Conservation (phyloP, 148 eudicot genomes). For the Fallopia convolvulus region DNA sequence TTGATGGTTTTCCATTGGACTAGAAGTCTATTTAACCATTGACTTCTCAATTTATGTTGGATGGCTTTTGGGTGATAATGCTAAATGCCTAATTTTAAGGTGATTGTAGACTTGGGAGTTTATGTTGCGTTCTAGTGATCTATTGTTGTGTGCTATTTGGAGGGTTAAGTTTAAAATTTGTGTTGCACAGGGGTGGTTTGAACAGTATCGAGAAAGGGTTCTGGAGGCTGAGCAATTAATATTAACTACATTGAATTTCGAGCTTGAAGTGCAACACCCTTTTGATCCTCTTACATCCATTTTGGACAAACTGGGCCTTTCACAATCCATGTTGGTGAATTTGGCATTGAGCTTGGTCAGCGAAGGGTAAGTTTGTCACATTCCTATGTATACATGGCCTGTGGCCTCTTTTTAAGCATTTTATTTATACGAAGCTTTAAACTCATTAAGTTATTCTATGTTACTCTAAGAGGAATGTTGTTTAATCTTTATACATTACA, state of each 20-base stretch:
- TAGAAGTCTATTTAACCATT: background rate
- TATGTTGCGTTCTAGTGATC: background rate
- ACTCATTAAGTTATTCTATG: background rate
- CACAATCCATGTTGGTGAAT: conserved; percentile 65
- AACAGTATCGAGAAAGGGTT: conserved; percentile 77
- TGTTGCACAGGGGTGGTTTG: conserved; percentile 76
- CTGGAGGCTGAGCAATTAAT: conserved; percentile 85
- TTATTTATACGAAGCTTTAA: background rate
- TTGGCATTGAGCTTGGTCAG: conserved; percentile 77
- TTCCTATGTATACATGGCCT: background rate
- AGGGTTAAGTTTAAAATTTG: background rate
- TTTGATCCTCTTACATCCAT: conserved; percentile 75
- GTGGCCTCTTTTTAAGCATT: background rate
- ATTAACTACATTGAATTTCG: conserved; percentile 82
- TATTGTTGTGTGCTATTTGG: background rate
- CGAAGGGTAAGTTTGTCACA: conserved; percentile 68
- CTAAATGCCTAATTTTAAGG: background rate
- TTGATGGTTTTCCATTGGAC: background rate
- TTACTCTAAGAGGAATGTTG: background rate
- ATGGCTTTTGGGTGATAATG: background rate
- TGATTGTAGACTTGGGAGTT: background rate
- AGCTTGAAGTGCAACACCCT: conserved; percentile 91
- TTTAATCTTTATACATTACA: background rate
- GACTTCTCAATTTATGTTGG: background rate
- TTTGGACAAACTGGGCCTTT: conserved; percentile 79